A percentile compares a stretch with the other conserved stretches of the same genome.
Conservation (phyloP, 208 protist species). For the Kentomonas sorsogonicus region DNA sequence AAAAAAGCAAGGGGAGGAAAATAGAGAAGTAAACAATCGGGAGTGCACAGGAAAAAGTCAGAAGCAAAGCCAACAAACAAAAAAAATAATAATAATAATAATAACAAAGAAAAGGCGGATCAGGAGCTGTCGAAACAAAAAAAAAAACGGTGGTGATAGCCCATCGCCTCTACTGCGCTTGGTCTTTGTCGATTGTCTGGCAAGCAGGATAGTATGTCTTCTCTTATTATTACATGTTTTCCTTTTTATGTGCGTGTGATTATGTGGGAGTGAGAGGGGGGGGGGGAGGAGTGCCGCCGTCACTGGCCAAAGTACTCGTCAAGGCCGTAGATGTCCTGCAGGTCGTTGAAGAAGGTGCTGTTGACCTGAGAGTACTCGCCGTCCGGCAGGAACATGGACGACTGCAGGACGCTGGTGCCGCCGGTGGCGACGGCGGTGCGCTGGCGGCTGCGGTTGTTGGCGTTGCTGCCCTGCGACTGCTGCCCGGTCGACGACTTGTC, state of each 20-base stretch:
- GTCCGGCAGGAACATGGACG: slow-evolving; percentile 16
- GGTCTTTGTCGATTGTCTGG: too few relatives aligned
- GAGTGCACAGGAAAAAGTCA: slow-evolving; percentile 1
- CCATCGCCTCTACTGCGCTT: background rate
- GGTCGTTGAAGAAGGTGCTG: slow-evolving; percentile 22
- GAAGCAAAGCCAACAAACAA: background rate
- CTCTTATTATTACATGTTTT: background rate
- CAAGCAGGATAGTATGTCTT: too few relatives aligned
- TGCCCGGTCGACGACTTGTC: background rate
- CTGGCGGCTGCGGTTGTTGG: background rate
- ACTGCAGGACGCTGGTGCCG: slow-evolving; percentile 21
- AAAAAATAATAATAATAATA: background rate
- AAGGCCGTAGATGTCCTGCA: slow-evolving; percentile 34
- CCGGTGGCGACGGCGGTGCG: slow-evolving; percentile 22
- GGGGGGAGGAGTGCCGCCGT: too few relatives aligned
- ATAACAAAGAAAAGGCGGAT: background rate
- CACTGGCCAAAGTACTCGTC: slow-evolving; percentile 29
- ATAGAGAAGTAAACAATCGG: background rate
- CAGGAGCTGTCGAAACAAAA: background rate
- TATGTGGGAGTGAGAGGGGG: too few relatives aligned
- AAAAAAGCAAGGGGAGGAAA: slow-evolving; percentile 1
- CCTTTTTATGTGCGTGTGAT: too few relatives aligned
- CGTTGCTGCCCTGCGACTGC: background rate
- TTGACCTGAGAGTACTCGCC: slow-evolving; percentile 17
- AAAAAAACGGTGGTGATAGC: background rate